Percentiles rank a stretch among this genome's conserved stretches.
Evolutionary conservation across 1,284 basidiomycete species (phyloP).

Genomic region (Stereum hirsutum): DNA sequence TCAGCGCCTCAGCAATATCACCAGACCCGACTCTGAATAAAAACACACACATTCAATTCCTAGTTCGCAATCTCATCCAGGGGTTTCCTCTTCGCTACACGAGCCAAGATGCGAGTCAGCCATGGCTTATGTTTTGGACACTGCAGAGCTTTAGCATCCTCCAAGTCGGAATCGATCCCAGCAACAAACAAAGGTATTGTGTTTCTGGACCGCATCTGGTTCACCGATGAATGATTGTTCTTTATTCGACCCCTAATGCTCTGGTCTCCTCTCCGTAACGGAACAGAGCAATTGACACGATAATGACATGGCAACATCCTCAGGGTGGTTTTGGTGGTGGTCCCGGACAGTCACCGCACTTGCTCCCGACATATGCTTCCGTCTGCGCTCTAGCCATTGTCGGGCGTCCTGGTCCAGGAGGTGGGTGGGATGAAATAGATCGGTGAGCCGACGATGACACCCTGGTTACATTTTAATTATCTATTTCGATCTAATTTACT

Average conservation of each 20-base stretch:
- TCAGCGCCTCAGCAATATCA: slow-evolving; percentile 14
- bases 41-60: slow-evolving; percentile 57
- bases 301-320: slow-evolving; percentile 72
- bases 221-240: too few relatives aligned
- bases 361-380: slow-evolving; percentile 88
- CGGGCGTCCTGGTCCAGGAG: slow-evolving; percentile 62
- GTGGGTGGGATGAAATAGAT: slow-evolving; percentile 81
- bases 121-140: slow-evolving; percentile 91
- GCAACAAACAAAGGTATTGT: slow-evolving; percentile 68
- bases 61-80: slow-evolving; percentile 59
- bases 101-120: slow-evolving; percentile 86
- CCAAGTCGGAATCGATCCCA: slow-evolving; percentile 70
- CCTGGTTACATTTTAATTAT: neutral
- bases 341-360: slow-evolving; percentile 80
- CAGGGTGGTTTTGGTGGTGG: slow-evolving; percentile 90
- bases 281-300: slow-evolving; percentile 68
- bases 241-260: too few relatives aligned
- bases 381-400: slow-evolving; percentile 80
- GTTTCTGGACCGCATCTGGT: too few relatives aligned
- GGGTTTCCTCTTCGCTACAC: slow-evolving; percentile 71
- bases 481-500: neutral
- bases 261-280: too few relatives aligned
- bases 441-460: slow-evolving; percentile 33
- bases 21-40: slow-evolving; percentile 33
- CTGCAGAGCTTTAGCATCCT: slow-evolving; percentile 73